Evolutionary conservation across 768 basidiomycete species (phyloP).

Genomic region (Lentinula detonsa): DNA sequence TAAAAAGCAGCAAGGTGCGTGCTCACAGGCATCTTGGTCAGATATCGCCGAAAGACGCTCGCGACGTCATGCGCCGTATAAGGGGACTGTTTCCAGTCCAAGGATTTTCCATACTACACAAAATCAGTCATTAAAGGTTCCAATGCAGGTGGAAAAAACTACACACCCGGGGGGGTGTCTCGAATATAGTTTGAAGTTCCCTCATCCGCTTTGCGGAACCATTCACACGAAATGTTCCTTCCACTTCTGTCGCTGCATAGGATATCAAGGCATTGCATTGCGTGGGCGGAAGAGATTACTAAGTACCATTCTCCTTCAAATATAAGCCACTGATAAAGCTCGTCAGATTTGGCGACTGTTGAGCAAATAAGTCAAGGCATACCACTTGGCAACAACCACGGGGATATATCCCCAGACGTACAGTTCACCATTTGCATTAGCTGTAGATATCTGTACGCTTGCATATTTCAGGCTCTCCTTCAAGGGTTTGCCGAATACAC

Average conservation of each 20-base stretch:
- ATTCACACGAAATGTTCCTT: conserved; percentile 92
- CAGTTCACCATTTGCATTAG: conserved; percentile 73
- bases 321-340: conserved; percentile 64
- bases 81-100: conserved; percentile 83
- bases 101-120: conserved; percentile 81
- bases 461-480: conserved; percentile 81
- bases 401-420: conserved; percentile 95
- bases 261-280: background rate
- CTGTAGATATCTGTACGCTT: conserved; percentile 90
- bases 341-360: conserved; percentile 9
- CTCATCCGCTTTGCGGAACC: conserved; percentile 96
- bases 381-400: conserved; percentile 98
- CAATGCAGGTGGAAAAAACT: background rate
- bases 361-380: conserved; percentile 22
- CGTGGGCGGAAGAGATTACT: background rate
- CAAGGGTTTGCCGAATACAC: conserved; percentile 84
- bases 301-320: conserved; percentile 85
- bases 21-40: conserved; percentile 95
- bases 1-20: conserved; percentile 1
- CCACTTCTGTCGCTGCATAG: conserved; percentile 73
- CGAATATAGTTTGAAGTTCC: conserved; percentile 88
- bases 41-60: conserved; percentile 90
- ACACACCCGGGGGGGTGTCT: conserved; percentile 77
- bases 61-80: conserved; percentile 98
- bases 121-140: background rate